Base-by-base conservation (phyloP, 371 early-diverging fungal species). In the Apophysomyces ossiformis region DNA sequence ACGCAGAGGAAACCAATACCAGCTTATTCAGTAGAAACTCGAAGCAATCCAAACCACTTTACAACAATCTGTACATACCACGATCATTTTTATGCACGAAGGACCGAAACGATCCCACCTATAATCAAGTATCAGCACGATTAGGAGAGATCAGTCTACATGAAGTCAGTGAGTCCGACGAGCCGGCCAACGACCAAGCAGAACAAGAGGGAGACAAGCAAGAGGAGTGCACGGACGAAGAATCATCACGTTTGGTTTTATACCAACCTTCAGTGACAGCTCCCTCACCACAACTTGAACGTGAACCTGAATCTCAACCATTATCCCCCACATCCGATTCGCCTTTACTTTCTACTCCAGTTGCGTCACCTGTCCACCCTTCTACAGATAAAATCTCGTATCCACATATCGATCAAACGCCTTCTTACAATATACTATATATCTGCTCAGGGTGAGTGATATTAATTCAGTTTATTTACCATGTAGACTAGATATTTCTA, bases 361-460 rank as follows among this genome's bases (percentile, higher is more conserved):
- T 32, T 11, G 21, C 21, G 5, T 9, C n/a, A 21, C 21, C 54
- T 21, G 21, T 9, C 2, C 16, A 21, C 4, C 1, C 54, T 9
- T 21, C 54, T 9, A 21, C n/a, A 50, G 54, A 50, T 9, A 32
- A 26, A 8, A 37, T 13, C 18, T 16, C n/a, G 21, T 36, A 37
- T 39, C 37, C 35, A 16, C 64, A 63, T 26, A 37, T 18, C 26
- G 37, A 37, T 39, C 38, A 13, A 37, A 56, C 64, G 15, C 46
- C 41, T 38, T 59, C 57, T 1, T 47, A 61, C 35, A 41, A 38
- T 37, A 16, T 61, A 8, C 13, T 64, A 0, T n/a, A 41, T 44
- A 56, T 57, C 11, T 63, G 41, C 15, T 60, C 66, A 54, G 65
- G 67, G 71, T 70, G 67, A 13, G 18, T 57, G 57, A 58, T 37